phyloP scores from a whole-genome alignment of 768 basidiomycete genomes.

The Xerocomellus dryophilus region DNA sequence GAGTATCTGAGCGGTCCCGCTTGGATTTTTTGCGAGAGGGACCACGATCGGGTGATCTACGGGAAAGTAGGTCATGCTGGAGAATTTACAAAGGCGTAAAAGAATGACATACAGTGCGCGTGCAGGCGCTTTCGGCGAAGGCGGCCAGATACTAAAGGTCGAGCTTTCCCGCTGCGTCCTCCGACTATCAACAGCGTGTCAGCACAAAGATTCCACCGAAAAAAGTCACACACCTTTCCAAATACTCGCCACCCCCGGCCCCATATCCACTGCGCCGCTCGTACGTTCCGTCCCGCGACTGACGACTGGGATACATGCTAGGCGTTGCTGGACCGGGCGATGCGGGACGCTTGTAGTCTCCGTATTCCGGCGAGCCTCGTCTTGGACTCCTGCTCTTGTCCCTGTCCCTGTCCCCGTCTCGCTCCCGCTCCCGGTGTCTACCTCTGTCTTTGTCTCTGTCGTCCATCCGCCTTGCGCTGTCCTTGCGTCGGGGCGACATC shows the following conservation, averaged over 20 bases:
- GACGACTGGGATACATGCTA: slow-evolving; percentile 55
- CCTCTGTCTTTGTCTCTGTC: slow-evolving; percentile 22
- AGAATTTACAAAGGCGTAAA: background rate
- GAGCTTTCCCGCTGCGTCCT: slow-evolving; percentile 60
- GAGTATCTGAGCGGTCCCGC: slow-evolving; percentile 46
- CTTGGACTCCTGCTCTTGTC: slow-evolving; percentile 22
- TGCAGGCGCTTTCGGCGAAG: slow-evolving; percentile 68
- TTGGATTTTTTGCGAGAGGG: slow-evolving; percentile 56
- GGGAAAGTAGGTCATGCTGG: background rate
- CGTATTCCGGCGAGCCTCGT: slow-evolving; percentile 58
- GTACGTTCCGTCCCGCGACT: slow-evolving; percentile 10
- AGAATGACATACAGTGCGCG: slow-evolving; percentile 49
- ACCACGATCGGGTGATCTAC: slow-evolving; percentile 57
- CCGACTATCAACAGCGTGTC: slow-evolving; percentile 47
- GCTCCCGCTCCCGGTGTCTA: slow-evolving; percentile 22
- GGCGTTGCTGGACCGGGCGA: slow-evolving; percentile 40
- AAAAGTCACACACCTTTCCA: slow-evolving; percentile 58
- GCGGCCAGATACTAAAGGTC: slow-evolving; percentile 71
- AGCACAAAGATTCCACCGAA: background rate
- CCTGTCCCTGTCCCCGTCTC: slow-evolving; percentile 21
- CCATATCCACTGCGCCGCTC: slow-evolving; percentile 31
- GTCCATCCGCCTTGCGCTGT: background rate
- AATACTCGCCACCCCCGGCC: slow-evolving; percentile 44
- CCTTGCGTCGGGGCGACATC: slow-evolving; percentile 9
- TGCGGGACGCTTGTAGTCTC: slow-evolving; percentile 49